These are phyloP conservation scores for Arachis monticola DNA, from an alignment of 331 rosid genomes.

Conservation along the genomic window DNA sequence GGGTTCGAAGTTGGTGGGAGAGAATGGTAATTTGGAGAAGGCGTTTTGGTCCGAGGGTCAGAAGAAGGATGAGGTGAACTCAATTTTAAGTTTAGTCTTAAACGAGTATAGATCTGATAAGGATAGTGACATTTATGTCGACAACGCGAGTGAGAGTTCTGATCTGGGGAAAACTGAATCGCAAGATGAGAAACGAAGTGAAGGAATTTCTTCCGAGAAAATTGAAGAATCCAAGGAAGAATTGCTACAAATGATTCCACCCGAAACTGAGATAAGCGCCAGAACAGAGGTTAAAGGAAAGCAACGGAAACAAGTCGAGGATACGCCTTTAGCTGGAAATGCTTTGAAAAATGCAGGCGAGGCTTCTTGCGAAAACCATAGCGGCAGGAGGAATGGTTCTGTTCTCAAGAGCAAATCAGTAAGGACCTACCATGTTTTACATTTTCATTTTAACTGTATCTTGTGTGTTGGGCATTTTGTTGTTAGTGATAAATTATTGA, in stretches of 20 bases:
- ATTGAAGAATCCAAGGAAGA: constrained; percentile 26
- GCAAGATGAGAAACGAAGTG: background rate
- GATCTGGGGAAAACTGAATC: constrained; percentile 4
- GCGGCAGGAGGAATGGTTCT: constrained; percentile 6
- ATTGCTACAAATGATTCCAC: constrained; percentile 41
- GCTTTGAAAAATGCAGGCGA: constrained; percentile 8
- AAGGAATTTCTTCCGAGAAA: constrained; percentile 7
- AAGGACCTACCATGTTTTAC: constrained; percentile 11
- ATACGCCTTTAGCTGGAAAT: constrained; percentile 1
- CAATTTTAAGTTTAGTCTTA: background rate
- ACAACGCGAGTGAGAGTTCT: constrained; percentile 22
- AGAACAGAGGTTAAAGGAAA: background rate
- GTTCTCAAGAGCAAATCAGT: constrained; percentile 51
- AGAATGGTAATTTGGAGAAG: background rate
- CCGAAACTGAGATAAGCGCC: constrained; percentile 37
- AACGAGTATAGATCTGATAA: constrained; percentile 27
- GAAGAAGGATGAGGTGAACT: background rate
- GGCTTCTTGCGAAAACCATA: constrained; percentile 1
- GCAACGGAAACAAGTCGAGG: constrained; percentile 13
- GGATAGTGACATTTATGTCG: background rate
- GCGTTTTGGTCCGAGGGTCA: background rate
- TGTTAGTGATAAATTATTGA: too few species aligned
- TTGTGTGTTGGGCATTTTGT: background rate
- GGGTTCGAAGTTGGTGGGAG: background rate
- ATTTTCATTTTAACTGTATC: background rate